These are phyloP conservation scores for Metarhizium anisopliae DNA, from an alignment of 2,329 filamentous ascomycete species.

Conservation along the genomic window DNA sequence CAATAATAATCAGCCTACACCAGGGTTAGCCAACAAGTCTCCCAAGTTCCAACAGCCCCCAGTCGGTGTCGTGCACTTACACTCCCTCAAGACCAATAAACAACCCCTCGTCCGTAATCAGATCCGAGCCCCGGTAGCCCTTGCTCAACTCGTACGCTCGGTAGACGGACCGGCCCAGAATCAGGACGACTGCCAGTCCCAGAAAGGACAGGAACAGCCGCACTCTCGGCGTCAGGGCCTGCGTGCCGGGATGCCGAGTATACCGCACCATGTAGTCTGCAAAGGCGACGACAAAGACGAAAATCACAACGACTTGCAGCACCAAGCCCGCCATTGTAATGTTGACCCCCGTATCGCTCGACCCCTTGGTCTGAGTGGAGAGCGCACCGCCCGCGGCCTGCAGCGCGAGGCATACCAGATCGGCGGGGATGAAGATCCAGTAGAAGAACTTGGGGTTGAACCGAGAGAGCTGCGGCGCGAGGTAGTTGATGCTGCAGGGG, in stretches of 20 bases:
- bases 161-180: slow-evolving; percentile 53
- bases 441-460: slow-evolving; percentile 31
- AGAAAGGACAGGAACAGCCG: slow-evolving; percentile 43
- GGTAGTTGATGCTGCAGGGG: slow-evolving; percentile 25
- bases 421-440: slow-evolving; percentile 42
- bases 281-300: slow-evolving; percentile 39
- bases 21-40: background rate
- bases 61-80: slow-evolving; percentile 13
- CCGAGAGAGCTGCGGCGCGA: slow-evolving; percentile 29
- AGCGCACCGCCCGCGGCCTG: slow-evolving; percentile 48
- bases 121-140: slow-evolving; percentile 44
- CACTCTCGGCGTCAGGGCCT: slow-evolving; percentile 14
- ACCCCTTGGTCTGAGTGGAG: slow-evolving; percentile 33
- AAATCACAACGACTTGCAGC: slow-evolving; percentile 48
- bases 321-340: slow-evolving; percentile 40
- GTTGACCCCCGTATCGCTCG: slow-evolving; percentile 31
- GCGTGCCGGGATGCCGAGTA: slow-evolving; percentile 13
- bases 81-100: slow-evolving; percentile 48
- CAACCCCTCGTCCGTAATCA: slow-evolving; percentile 41
- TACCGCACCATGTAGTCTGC: slow-evolving; percentile 38
- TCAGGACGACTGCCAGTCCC: slow-evolving; percentile 43
- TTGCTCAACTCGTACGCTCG: slow-evolving; percentile 56
- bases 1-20: slow-evolving; percentile 24
- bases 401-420: slow-evolving; percentile 43
- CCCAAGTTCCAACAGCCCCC: too few relatives aligned